Conservation (phyloP, 352 stramenopile species). For the Phytophthora pinifolia region DNA sequence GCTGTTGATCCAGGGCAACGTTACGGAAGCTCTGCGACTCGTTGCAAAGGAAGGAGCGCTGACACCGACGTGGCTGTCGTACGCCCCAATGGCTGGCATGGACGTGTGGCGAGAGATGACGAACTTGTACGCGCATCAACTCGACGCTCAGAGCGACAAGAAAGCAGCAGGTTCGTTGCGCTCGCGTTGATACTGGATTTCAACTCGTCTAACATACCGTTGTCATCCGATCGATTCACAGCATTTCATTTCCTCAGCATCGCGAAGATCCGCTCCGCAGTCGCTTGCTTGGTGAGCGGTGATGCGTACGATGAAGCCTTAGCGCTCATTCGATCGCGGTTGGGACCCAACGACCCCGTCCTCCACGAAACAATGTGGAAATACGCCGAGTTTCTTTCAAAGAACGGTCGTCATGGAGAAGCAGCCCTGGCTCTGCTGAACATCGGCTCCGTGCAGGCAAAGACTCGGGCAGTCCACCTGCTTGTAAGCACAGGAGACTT, state of each 20-base stretch:
- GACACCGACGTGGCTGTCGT: constrained; percentile 54
- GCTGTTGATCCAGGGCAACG: constrained; percentile 48
- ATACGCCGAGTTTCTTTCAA: constrained; percentile 42
- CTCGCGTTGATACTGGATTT: background rate
- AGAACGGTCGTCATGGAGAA: constrained; percentile 32
- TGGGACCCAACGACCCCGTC: constrained; percentile 42
- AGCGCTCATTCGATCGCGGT: constrained; percentile 44
- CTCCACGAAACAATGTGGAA: constrained; percentile 39
- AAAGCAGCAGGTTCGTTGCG: constrained; percentile 41
- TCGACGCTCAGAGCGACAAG: constrained; percentile 45
- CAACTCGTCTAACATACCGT: constrained; percentile 5
- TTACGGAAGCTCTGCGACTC: constrained; percentile 58
- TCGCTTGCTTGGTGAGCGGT: constrained; percentile 41
- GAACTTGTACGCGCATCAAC: constrained; percentile 58
- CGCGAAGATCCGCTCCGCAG: constrained; percentile 51
- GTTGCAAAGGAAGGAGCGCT: constrained; percentile 53
- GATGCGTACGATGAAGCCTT: constrained; percentile 58
- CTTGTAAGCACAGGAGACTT: constrained; percentile 41
- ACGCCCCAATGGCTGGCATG: constrained; percentile 70
- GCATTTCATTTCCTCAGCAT: constrained; percentile 64
- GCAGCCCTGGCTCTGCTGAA: constrained; percentile 31
- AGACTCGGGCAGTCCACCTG: constrained; percentile 23
- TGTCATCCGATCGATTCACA: constrained; percentile 6
- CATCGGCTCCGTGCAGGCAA: constrained; percentile 25
- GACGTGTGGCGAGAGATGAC: constrained; percentile 74